Evolutionary conservation across 225 moss, liverwort and hornwort species (phyloP), one percentile per base, ranked within the genome.

Genomic region (Rhytidiadelphus loreus): DNA sequence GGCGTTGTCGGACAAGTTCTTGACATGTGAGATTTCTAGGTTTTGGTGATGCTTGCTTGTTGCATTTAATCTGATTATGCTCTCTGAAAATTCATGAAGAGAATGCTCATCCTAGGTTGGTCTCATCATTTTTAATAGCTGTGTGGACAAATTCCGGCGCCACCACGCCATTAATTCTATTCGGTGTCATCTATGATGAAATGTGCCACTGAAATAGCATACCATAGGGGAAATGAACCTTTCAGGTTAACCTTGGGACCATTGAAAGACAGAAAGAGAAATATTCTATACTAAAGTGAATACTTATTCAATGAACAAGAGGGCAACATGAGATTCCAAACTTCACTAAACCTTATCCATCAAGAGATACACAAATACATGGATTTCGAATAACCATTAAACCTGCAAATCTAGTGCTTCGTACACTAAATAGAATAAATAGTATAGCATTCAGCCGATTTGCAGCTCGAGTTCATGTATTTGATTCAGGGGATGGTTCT

Each of bases 1-100:
- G 76, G 82, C 28, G 72, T 89, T 75, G 93, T 92, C 44, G 75
- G 85, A 85, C 64, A 93, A 88, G 87, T 92, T 86, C 94, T 94
- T 72, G 88, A 86, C 81, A 78, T 93, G 94, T 94, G 73, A 93
- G 94, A 77, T 57, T 86, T 46, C 32, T 71, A 48, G 80, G 71
- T 48, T 84, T 86, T 61, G 37, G 30, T 79, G 58, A 86, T 86
- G 85, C 46, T 33, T 43, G 17, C 58, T 43, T 71, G 29, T 68
- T 83, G 83, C 79, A 65, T 71, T 70, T 33, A 16, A 76, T 83
- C 44, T 64, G 88, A 85, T 50, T 17, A 23, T 26, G 55, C 65
- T 65, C 58, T 9, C 18, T 82, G 52, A 81, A 48, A 80, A 39
- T 80, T 52, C 68, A 46, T 60, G 81, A 66, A 77, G 70, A 52